Base-by-base conservation (phyloP, 176 grass and related monocot species). In the Bromus sterilis region DNA sequence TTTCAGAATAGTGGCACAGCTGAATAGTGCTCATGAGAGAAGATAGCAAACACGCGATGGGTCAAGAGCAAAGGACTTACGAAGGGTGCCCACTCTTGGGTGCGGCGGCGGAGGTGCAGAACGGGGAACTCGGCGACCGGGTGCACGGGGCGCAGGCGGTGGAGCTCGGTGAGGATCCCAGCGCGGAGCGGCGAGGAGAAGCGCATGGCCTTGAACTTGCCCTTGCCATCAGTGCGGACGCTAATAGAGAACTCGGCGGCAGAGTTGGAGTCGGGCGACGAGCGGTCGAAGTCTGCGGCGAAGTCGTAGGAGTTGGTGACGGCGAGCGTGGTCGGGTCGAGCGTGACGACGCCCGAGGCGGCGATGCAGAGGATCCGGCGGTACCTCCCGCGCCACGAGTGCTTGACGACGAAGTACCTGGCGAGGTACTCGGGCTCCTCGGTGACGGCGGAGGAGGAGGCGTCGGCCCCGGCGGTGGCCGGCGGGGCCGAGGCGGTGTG, bases 401-500 rank as follows among this genome's bases (percentile, higher is more conserved):
- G 93, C 82, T 98, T 98, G 80, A 98, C 79, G 29, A 93, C 91
- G 76, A 93, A 70, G 84, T 95, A 93, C 25, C 96, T 82, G 31
- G 76, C 81, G 51, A 98, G 88, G 86, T 98, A 98, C 89, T 98
- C 96, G 7, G 96, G 96, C 85, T 98, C 96, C 85, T 98, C 96
- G 43, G 85, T 23, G 29, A 76, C 72, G 39, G 71, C 56, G 14
- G 78, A 66, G 43, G 89, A 37, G 15, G 84, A 36, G 56, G 88
- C 37, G 25, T 81, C 66, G 64, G 83, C 20, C 32, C 66, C 53
- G 80, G 93, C 80, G 13, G 82, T 68, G 26, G 56, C 35, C 76
- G 86, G 55, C 29, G 86, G 39, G 16, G 86, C 18, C 60, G 69
- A 2, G 16, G 85, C 82, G 55, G 88, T 75, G 89, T 95, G 93